A percentile compares a stretch with the other conserved stretches of the same genome.
Evolutionary conservation across 164 flowering plant genomes (phyloP).

Genomic region (Berberis vulgaris): DNA sequence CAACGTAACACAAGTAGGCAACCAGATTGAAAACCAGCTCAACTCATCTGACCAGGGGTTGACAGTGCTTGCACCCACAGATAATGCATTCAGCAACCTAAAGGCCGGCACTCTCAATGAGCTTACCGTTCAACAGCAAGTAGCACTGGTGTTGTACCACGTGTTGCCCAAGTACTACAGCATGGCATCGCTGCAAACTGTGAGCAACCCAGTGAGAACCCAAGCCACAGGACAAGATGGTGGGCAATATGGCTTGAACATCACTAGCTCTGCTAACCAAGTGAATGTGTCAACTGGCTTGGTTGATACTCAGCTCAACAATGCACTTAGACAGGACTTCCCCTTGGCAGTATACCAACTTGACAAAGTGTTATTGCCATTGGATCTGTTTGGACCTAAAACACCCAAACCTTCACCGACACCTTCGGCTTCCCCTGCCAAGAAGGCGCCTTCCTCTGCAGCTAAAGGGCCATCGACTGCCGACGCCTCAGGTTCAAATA

Average conservation of each 20-base stretch:
- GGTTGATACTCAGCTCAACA: constrained; percentile 39
- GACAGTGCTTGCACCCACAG: constrained; percentile 81
- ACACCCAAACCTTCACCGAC: constrained; percentile 31
- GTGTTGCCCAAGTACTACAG: constrained; percentile 57
- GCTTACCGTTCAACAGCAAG: constrained; percentile 42
- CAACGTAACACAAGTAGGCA: constrained; percentile 31
- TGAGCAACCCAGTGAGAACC: constrained; percentile 74
- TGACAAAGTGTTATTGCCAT: constrained; percentile 67
- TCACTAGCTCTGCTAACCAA: constrained; percentile 41
- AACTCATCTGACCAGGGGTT: constrained; percentile 64
- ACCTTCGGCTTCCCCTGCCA: constrained; percentile 8
- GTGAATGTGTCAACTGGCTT: constrained; percentile 60
- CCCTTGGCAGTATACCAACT: constrained; percentile 76
- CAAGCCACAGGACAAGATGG: constrained; percentile 46
- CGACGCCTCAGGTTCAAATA: constrained; percentile 14
- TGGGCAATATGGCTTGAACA: constrained; percentile 34
- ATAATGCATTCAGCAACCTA: constrained; percentile 73
- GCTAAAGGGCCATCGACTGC: constrained; percentile 6
- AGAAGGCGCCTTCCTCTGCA: constrained; percentile 8
- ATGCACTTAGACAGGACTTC: constrained; percentile 25
- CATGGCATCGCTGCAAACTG: constrained; percentile 25
- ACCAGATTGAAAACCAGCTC: constrained; percentile 53
- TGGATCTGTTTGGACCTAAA: constrained; percentile 36
- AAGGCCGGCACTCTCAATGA: constrained; percentile 49
- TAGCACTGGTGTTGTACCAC: constrained; percentile 56